These are phyloP conservation scores for Metschnikowia lunata DNA, from an alignment of 805 yeast species.

Conservation along the genomic window DNA sequence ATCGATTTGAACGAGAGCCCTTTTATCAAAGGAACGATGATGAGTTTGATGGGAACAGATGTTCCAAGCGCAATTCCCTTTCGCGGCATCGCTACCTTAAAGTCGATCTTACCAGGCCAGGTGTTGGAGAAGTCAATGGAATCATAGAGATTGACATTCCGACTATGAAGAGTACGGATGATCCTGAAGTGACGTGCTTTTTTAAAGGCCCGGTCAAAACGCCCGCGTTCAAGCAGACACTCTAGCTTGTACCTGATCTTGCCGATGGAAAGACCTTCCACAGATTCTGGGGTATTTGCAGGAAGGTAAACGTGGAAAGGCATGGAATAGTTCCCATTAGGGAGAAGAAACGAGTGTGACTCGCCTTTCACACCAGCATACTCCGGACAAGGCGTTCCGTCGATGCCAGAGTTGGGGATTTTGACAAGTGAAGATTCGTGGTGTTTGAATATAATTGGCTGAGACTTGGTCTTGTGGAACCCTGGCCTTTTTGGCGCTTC, in stretches of 20 bases:
- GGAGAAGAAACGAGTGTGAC: conserved; percentile 37
- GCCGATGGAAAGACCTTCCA: conserved; percentile 46
- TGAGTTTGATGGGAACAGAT: conserved; percentile 35
- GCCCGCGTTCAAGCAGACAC: conserved; percentile 39
- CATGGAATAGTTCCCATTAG: conserved; percentile 49
- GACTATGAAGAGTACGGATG: conserved; percentile 40
- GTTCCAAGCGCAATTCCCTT: conserved; percentile 48
- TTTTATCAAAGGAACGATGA: conserved; percentile 46
- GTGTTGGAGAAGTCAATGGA: conserved; percentile 44
- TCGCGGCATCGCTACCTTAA: conserved; percentile 40
- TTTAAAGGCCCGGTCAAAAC: conserved; percentile 35
- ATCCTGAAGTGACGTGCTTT: conserved; percentile 40
- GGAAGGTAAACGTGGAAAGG: conserved; percentile 46
- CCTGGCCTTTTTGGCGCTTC: conserved; percentile 20
- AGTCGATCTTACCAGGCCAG: conserved; percentile 53
- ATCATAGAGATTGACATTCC: conserved; percentile 36
- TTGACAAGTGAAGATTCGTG: conserved; percentile 19
- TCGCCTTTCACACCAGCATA: conserved; percentile 14
- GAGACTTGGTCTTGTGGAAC: conserved; percentile 29
- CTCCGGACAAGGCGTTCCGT: conserved; percentile 35
- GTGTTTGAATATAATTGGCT: conserved; percentile 20
- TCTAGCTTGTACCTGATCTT: conserved; percentile 40
- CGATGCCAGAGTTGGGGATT: conserved; percentile 34
- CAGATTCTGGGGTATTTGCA: conserved; percentile 44
- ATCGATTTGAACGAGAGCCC: conserved; percentile 38